Conservation (phyloP, 805 yeast species). For the Nakazawaea wickerhamii region DNA sequence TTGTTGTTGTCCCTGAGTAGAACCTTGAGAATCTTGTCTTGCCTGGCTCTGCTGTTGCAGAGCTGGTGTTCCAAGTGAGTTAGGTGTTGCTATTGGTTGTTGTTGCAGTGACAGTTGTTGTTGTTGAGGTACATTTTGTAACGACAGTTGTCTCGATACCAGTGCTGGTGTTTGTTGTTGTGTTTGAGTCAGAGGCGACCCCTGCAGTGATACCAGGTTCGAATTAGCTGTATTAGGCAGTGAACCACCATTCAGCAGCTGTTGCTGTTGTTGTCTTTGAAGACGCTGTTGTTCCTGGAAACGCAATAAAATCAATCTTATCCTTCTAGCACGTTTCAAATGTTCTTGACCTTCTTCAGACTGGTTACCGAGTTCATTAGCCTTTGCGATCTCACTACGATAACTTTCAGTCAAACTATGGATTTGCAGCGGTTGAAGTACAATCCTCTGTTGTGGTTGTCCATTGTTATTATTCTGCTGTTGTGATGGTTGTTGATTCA, state of each 20-base stretch:
- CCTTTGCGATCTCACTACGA: constrained; percentile 53
- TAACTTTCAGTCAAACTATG: constrained; percentile 57
- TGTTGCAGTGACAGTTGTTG: constrained; percentile 17
- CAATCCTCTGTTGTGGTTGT: constrained; percentile 18
- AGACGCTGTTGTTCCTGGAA: constrained; percentile 42
- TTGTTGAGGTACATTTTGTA: constrained; percentile 20
- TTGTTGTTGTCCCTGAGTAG: constrained; percentile 15
- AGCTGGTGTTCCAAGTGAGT: constrained; percentile 13
- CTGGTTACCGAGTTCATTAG: constrained; percentile 55
- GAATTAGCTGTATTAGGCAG: background rate
- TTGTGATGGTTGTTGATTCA: constrained; percentile 15
- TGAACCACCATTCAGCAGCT: constrained; percentile 15
- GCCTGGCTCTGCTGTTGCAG: constrained; percentile 7
- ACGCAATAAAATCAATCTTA: constrained; percentile 54
- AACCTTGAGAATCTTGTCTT: constrained; percentile 9
- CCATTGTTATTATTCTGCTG: constrained; percentile 14
- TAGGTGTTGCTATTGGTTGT: constrained; percentile 17
- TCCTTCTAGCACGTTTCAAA: constrained; percentile 54
- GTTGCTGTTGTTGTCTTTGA: constrained; percentile 21
- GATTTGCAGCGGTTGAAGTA: constrained; percentile 40
- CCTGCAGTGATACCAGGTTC: constrained; percentile 3
- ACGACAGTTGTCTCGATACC: constrained; percentile 24
- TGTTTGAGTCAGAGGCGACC: background rate
- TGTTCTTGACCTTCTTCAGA: constrained; percentile 61
- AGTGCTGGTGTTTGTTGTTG: constrained; percentile 18